Percentiles rank a stretch among this genome's conserved stretches.
Conservation (phyloP, 176 grass and related monocot species). For the Pontederia paniculata region DNA sequence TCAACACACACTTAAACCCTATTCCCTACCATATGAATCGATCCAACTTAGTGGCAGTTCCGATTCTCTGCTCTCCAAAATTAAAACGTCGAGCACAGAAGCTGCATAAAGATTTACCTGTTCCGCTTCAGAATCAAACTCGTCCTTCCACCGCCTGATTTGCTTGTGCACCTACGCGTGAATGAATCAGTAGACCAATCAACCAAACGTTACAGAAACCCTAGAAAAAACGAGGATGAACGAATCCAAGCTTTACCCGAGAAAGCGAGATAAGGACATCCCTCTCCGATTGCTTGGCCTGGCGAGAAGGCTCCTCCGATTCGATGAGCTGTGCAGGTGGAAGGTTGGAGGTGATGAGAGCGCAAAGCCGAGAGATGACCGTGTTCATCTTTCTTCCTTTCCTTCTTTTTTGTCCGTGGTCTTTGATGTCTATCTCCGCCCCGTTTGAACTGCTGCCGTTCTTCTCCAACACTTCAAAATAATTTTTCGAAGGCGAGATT, state of each 20-base stretch:
- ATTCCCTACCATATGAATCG: too few species aligned
- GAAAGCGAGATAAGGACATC: constrained; percentile 41
- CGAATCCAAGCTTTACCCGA: constrained; percentile 18
- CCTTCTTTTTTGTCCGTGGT: too few species aligned
- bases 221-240: neutral
- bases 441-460: too few species aligned
- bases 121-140: neutral
- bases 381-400: neutral
- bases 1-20: too few species aligned
- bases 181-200: neutral
- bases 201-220: neutral
- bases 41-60: neutral
- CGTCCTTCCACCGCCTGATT: constrained; percentile 7
- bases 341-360: neutral
- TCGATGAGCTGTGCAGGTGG: constrained; percentile 6
- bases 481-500: too few species aligned
- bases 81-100: neutral
- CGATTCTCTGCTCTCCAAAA: neutral
- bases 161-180: constrained; percentile 4
- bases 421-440: too few species aligned
- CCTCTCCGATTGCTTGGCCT: constrained; percentile 44
- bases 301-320: neutral
- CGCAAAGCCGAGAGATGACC: neutral
- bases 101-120: neutral
- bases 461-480: too few species aligned